Conservation (phyloP, 1,284 basidiomycete species). For the Cutaneotrichosporon sp. region DNA sequence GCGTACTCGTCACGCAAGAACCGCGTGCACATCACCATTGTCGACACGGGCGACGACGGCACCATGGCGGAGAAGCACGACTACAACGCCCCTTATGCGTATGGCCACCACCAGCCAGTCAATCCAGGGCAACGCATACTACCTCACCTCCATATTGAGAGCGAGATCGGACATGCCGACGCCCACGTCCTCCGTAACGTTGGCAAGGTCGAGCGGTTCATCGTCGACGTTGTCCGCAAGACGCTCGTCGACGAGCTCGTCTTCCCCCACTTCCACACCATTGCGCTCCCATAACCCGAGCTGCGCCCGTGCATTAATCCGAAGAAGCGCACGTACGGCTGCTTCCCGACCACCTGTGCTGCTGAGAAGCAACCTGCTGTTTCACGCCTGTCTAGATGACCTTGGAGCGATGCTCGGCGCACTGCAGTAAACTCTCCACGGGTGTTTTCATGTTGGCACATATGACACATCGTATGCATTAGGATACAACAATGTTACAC, state of each 20-base stretch:
- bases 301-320: background rate
- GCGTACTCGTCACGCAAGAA: constrained; percentile 80
- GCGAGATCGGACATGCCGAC: constrained; percentile 92
- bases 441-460: background rate
- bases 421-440: background rate
- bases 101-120: constrained; percentile 16
- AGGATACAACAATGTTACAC: constrained; percentile 25
- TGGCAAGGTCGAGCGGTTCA: constrained; percentile 91
- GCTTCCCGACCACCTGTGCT: background rate
- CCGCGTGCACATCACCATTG: constrained; percentile 80
- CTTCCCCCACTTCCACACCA: constrained; percentile 88
- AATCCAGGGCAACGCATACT: constrained; percentile 78
- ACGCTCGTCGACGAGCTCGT: constrained; percentile 91
- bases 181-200: constrained; percentile 97
- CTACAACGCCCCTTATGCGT: background rate
- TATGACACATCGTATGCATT: constrained; percentile 17
- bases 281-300: constrained; percentile 49
- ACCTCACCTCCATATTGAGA: constrained; percentile 91
- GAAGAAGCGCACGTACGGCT: background rate
- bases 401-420: constrained; percentile 2
- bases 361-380: background rate
- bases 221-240: constrained; percentile 90
- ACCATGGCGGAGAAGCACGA: background rate
- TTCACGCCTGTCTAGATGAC: constrained; percentile 1
- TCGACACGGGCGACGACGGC: constrained; percentile 57